Percentiles rank a stretch among this genome's conserved stretches.
These are phyloP conservation scores for Trypanosoma brucei DNA, from an alignment of 208 protist genomes.

Conservation along the genomic window DNA sequence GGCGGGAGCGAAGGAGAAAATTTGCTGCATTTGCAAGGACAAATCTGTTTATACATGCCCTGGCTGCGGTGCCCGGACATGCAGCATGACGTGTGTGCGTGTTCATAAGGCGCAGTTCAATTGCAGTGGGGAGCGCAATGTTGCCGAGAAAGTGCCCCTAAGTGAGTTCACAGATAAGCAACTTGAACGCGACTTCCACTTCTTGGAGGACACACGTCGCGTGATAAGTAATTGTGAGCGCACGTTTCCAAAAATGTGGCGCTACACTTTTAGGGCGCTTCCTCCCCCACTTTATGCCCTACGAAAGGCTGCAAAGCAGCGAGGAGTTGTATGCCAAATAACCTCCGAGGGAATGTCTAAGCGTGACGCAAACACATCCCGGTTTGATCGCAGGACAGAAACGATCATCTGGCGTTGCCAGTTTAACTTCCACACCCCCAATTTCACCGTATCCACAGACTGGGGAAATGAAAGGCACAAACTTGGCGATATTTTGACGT, in stretches of 20 bases:
- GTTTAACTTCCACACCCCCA: constrained; percentile 55
- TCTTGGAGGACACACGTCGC: constrained; percentile 71
- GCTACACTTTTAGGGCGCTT: constrained; percentile 62
- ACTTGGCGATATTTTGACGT: constrained; percentile 61
- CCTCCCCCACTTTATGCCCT: constrained; percentile 68
- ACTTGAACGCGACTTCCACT: constrained; percentile 76
- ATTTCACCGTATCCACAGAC: constrained; percentile 54
- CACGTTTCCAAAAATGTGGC: constrained; percentile 42
- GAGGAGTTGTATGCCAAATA: constrained; percentile 86
- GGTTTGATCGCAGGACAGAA: constrained; percentile 60
- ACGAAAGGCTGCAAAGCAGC: constrained; percentile 62
- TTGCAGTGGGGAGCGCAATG: constrained; percentile 57
- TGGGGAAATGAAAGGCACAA: constrained; percentile 79
- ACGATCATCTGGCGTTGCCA: constrained; percentile 81
- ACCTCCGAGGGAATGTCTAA: constrained; percentile 83
- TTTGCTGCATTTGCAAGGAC: constrained; percentile 69
- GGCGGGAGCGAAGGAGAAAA: background rate
- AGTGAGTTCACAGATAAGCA: constrained; percentile 67
- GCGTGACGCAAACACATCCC: constrained; percentile 75
- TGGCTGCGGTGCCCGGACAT: constrained; percentile 61
- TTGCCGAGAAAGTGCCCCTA: constrained; percentile 54
- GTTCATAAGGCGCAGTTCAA: constrained; percentile 62
- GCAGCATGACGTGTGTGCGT: constrained; percentile 73
- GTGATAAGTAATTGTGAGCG: constrained; percentile 66
- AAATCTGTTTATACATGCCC: constrained; percentile 72